phyloP scores from a whole-genome alignment of 768 basidiomycete species.

The Cyclocybe cylindracea region DNA sequence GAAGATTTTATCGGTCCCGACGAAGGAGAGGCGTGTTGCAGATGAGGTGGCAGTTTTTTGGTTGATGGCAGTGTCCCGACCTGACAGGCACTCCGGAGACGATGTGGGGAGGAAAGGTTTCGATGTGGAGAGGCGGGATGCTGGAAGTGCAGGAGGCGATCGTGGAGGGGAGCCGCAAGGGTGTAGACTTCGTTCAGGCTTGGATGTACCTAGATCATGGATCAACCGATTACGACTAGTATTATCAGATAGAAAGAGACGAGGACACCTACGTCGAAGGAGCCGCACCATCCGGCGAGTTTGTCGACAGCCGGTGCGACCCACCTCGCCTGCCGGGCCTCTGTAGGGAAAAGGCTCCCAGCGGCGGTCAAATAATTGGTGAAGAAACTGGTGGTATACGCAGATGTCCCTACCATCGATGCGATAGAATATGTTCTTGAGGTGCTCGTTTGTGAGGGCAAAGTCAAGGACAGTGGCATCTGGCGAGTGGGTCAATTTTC shows the following conservation, averaged over 20 bases:
- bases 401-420: conserved; percentile 28
- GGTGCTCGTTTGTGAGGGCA: conserved; percentile 50
- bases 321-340: conserved; percentile 63
- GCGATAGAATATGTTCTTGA: conserved; percentile 49
- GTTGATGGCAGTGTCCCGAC: conserved; percentile 17
- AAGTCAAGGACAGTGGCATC: conserved; percentile 37
- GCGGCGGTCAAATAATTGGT: conserved; percentile 52
- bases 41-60: conserved; percentile 7
- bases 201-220: conserved; percentile 19
- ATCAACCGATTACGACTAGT: neutral
- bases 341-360: conserved; percentile 56
- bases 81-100: conserved; percentile 25
- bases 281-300: conserved; percentile 46
- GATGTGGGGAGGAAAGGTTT: conserved; percentile 51
- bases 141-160: conserved; percentile 53
- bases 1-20: conserved; percentile 40
- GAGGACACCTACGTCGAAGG: conserved; percentile 39
- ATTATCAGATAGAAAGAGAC: neutral
- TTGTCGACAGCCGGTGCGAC: conserved; percentile 45
- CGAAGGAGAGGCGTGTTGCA: conserved; percentile 36
- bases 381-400: conserved; percentile 51
- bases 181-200: conserved; percentile 30
- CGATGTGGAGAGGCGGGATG: conserved; percentile 53
- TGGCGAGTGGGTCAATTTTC: neutral
- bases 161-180: conserved; percentile 38